Evolutionary conservation across 169 alveolate genomes (phyloP), one percentile per base, ranked within the genome.

Genomic region (Plasmodium billcollinsi): DNA sequence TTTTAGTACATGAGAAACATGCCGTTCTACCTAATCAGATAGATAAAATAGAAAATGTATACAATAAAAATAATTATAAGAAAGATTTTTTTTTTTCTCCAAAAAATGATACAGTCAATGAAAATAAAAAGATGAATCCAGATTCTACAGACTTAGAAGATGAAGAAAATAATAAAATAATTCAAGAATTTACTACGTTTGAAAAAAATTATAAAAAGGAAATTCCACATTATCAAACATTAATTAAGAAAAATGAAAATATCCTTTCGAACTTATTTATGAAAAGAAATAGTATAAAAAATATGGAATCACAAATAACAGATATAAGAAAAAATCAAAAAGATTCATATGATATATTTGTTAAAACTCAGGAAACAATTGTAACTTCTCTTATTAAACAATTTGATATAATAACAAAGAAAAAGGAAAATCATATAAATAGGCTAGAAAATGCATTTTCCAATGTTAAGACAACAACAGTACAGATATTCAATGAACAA

Each of bases 21-120:
- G 91, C 91, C 3, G 74, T 11, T 56, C 59, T 83, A 62, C 76
- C 69, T 12, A 59, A 83, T 58, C 91, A 83, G 18, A 43, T 83
- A 11, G 14, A 56, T 21, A 83, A 63, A 21, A 70, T 83, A 73
- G 86, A 83, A 33, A 56, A 83, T 70, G 33, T 61, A 50, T 83
- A 83, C 33, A 83, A 59, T 73, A 56, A 71, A 26, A 74, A 69
- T 21, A 71, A 20, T 70, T 83, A 83, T 63, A 83, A 50, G 24
- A 43, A 62, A 45, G 65, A 50, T 29, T 39, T 58, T n/a, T 70
- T 78, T 67, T 14, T 26, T n/a, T 0, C 7, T 11, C 29, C 3
- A 18, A 62, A 21, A 12, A 15, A 62, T 12, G 1, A 62, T 4
- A 2, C 6, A 18, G 2, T 7, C 21, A 43, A 24, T 26, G 47